A percentile compares a stretch with the other conserved stretches of the same genome.
Evolutionary conservation across 345 rosid species (phyloP).

Genomic region (Trapa incisa): DNA sequence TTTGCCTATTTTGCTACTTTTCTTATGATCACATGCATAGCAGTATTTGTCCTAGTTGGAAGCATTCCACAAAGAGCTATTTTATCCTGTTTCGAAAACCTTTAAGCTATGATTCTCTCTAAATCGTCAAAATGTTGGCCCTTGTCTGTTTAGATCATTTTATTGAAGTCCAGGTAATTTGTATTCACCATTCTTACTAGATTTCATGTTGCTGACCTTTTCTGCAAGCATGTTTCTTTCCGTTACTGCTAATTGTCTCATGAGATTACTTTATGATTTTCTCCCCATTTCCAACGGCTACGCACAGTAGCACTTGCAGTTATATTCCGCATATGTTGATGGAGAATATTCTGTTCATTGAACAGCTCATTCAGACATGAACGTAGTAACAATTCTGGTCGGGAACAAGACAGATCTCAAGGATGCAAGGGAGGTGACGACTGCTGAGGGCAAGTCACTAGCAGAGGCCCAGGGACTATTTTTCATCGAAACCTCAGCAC

Average conservation of each 20-base stretch:
- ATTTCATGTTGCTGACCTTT: background rate
- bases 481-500: constrained; percentile 93
- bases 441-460: constrained; percentile 71
- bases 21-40: background rate
- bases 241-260: too few species aligned
- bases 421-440: constrained; percentile 82
- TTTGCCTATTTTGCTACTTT: background rate
- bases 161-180: too few species aligned
- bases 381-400: constrained; percentile 79
- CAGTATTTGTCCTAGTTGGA: background rate
- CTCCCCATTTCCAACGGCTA: too few species aligned
- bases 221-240: too few species aligned
- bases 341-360: constrained; percentile 14
- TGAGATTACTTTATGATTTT: too few species aligned
- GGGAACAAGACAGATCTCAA: constrained; percentile 90
- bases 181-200: too few species aligned
- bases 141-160: background rate
- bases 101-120: background rate
- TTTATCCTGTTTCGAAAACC: background rate
- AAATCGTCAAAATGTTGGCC: background rate
- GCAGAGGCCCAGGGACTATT: constrained; percentile 86
- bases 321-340: constrained; percentile 1
- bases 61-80: background rate
- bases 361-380: constrained; percentile 97
- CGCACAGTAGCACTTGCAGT: background rate